Conservation (phyloP, 1,284 basidiomycete genomes). For the Xerocomus alliaceus region DNA sequence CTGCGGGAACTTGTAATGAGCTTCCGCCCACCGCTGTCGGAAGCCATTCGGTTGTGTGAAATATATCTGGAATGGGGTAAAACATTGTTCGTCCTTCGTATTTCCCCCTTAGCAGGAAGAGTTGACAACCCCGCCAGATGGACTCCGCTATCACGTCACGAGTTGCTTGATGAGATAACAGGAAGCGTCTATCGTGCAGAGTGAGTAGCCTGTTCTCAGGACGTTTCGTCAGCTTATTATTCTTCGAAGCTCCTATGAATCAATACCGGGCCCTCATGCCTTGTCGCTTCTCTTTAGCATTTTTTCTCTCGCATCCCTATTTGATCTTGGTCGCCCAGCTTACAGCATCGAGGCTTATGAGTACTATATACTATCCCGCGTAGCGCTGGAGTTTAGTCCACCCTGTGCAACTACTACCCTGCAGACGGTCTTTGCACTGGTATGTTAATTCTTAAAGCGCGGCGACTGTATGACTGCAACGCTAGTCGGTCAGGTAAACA, state of each 20-base stretch:
- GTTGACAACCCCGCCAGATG: constrained; percentile 40
- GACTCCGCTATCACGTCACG: constrained; percentile 45
- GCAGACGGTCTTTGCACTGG: constrained; percentile 58
- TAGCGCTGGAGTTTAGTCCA: constrained; percentile 55
- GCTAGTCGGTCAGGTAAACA: constrained; percentile 54
- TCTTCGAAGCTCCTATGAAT: constrained; percentile 42
- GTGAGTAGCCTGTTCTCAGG: constrained; percentile 39
- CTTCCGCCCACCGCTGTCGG: constrained; percentile 56
- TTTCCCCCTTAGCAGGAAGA: not conserved
- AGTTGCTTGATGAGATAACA: constrained; percentile 59
- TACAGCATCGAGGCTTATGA: constrained; percentile 60
- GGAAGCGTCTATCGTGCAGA: constrained; percentile 52
- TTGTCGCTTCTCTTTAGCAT: constrained; percentile 63
- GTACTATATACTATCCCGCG: constrained; percentile 61
- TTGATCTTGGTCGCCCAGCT: constrained; percentile 52
- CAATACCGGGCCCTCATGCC: constrained; percentile 48
- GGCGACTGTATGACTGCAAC: not conserved
- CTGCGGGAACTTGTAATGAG: constrained; percentile 49
- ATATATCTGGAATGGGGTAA: constrained; percentile 61
- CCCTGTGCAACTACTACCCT: constrained; percentile 57
- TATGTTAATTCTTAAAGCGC: constrained; percentile 39
- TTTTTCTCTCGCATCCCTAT: constrained; percentile 57
- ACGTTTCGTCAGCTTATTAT: constrained; percentile 12
- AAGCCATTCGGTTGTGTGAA: constrained; percentile 61
- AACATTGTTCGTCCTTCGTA: constrained; percentile 50